Conservation (phyloP, 257 asterid species). For the Henckelia pumila region DNA sequence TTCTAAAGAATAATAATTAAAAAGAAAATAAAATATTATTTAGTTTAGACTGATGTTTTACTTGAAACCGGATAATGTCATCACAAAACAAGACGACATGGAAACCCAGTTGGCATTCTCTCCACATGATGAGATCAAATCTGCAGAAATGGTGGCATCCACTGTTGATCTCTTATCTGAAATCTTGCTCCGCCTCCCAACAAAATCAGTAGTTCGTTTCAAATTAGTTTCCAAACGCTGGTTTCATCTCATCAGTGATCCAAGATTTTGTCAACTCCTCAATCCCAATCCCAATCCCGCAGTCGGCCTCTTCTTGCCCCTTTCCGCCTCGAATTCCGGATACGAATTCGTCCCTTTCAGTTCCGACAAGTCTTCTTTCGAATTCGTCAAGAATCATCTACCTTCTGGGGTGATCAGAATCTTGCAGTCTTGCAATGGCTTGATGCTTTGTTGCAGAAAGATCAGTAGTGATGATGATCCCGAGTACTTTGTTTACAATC, state of each 20-base stretch:
- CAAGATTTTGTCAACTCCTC: conserved; percentile 22
- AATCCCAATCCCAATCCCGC: conserved; percentile 22
- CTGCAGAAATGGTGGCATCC: not conserved
- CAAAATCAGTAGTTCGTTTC: not conserved
- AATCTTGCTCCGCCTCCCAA: not conserved
- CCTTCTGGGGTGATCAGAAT: conserved; percentile 28
- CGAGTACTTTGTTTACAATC: conserved; percentile 29
- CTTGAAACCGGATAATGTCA: no score
- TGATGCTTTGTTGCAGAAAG: conserved; percentile 32
- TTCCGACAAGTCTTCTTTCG: conserved; percentile 23
- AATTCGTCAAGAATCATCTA: conserved; percentile 5
- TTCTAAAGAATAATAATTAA: no score
- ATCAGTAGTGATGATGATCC: not conserved
- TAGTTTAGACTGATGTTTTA: no score
- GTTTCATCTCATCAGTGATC: conserved; percentile 36
- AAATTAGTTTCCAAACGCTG: conserved; percentile 36
- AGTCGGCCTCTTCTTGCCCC: conserved; percentile 21
- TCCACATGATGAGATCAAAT: not conserved
- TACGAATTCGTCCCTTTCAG: conserved; percentile 19
- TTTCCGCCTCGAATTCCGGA: not conserved
- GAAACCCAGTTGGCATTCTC: not conserved
- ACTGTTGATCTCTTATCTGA: not conserved
- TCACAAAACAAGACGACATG: no score
- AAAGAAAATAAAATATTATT: no score
- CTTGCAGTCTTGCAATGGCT: conserved; percentile 41